A percentile compares a stretch with the other conserved stretches of the same genome.
Evolutionary conservation across 2,329 filamentous ascomycete genomes (phyloP).

Genomic region (Saccharata proteae): DNA sequence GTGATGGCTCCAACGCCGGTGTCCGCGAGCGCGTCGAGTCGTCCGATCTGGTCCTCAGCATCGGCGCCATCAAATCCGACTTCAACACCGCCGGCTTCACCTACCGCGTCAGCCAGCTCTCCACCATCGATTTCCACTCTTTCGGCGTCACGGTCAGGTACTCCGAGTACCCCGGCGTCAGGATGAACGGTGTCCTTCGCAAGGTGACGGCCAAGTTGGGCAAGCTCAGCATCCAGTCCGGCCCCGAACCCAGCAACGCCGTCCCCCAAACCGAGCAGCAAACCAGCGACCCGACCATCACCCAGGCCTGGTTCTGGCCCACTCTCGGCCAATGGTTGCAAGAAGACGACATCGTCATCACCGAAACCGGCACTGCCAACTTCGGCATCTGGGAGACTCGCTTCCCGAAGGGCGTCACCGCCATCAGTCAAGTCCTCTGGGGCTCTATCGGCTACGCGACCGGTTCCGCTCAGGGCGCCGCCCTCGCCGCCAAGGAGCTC

Average conservation of each 20-base stretch:
- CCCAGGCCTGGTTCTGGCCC: slow-evolving; percentile 68
- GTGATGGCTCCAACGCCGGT: slow-evolving; percentile 56
- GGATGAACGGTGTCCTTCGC: slow-evolving; percentile 65
- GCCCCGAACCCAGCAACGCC: slow-evolving; percentile 43
- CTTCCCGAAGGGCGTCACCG: slow-evolving; percentile 66
- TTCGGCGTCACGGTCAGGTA: slow-evolving; percentile 61
- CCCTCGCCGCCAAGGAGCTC: slow-evolving; percentile 59
- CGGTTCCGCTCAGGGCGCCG: slow-evolving; percentile 54
- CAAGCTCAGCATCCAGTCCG: slow-evolving; percentile 43
- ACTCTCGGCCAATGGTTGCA: slow-evolving; percentile 60
- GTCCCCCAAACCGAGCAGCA: slow-evolving; percentile 25
- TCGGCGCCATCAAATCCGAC: slow-evolving; percentile 61
- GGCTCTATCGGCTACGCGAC: slow-evolving; percentile 55
- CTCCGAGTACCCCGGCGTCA: slow-evolving; percentile 64
- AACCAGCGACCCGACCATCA: slow-evolving; percentile 37
- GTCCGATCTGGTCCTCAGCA: slow-evolving; percentile 57
- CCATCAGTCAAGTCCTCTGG: slow-evolving; percentile 69
- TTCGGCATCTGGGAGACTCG: slow-evolving; percentile 80
- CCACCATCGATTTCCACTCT: slow-evolving; percentile 72
- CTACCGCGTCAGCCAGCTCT: slow-evolving; percentile 63
- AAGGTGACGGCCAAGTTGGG: slow-evolving; percentile 51
- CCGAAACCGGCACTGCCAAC: slow-evolving; percentile 78
- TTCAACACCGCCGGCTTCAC: slow-evolving; percentile 78
- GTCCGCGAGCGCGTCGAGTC: slow-evolving; percentile 54
- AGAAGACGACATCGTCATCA: slow-evolving; percentile 65